These are phyloP conservation scores for Xylaria flabelliformis DNA, from an alignment of 495 filamentous ascomycete species.

Conservation along the genomic window DNA sequence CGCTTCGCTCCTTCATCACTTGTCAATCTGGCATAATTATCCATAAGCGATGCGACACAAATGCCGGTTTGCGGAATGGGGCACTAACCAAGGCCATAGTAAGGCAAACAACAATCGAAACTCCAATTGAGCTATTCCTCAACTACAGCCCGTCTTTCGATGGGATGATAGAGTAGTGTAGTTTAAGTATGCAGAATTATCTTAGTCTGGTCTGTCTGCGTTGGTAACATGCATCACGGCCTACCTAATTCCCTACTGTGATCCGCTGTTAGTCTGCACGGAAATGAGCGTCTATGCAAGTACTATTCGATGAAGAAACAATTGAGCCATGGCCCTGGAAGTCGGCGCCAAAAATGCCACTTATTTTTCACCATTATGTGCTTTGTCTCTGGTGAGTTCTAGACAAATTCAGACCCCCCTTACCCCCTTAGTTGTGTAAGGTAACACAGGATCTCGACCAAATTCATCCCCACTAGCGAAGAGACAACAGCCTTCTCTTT, in stretches of 20 bases:
- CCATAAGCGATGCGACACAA: slow-evolving; percentile 6
- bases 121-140: not conserved
- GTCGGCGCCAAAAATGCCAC: not conserved
- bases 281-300: not conserved
- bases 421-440: not conserved
- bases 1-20: slow-evolving; percentile 1
- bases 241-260: not conserved
- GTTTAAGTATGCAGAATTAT: not conserved
- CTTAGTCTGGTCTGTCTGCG: not conserved
- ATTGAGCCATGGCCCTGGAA: not conserved
- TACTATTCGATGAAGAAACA: not conserved
- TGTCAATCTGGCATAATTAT: slow-evolving; percentile 16
- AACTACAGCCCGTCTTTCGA: not conserved
- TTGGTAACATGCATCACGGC: not conserved
- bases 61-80: slow-evolving; percentile 2
- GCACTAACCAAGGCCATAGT: not conserved
- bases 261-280: not conserved
- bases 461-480: not conserved
- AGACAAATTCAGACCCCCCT: not conserved
- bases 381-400: not conserved
- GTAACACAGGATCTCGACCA: slow-evolving; percentile 4
- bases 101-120: not conserved
- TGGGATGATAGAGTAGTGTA: not conserved
- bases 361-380: not conserved
- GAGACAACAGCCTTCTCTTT: not conserved